Conservation (phyloP, 129 eudicot genomes). For the Lonicera japonica region DNA sequence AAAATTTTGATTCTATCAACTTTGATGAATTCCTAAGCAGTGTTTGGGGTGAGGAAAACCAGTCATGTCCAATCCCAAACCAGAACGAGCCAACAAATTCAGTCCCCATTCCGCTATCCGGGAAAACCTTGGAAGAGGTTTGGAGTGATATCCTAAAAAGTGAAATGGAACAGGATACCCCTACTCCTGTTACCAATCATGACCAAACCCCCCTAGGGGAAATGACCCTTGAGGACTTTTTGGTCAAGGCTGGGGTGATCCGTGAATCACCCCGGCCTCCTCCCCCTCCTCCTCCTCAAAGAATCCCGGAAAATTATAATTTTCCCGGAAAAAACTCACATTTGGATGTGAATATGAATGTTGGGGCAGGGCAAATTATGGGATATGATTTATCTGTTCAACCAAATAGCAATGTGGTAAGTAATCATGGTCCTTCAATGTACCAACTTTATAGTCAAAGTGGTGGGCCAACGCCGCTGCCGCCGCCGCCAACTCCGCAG, state of each 20-base stretch:
- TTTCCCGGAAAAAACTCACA: too few species aligned
- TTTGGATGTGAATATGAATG: too few species aligned
- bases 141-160: neutral
- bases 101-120: neutral
- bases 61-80: neutral
- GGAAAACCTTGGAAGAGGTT: conserved; percentile 7
- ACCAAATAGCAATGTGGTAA: neutral
- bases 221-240: conserved; percentile 9
- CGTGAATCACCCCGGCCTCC: neutral
- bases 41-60: neutral
- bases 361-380: neutral
- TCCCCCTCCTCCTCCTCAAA: too few species aligned
- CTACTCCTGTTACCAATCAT: neutral
- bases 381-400: neutral
- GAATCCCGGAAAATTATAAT: too few species aligned
- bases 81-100: neutral
- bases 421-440: neutral
- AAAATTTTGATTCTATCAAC: conserved; percentile 8
- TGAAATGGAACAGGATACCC: neutral
- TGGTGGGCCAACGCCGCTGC: neutral
- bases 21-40: neutral
- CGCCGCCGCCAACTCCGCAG: too few species aligned
- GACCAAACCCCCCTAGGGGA: neutral
- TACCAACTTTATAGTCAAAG: neutral
- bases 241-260: neutral